Base-by-base conservation (phyloP, 306 rosid species). In the Hippophae tibetana region DNA sequence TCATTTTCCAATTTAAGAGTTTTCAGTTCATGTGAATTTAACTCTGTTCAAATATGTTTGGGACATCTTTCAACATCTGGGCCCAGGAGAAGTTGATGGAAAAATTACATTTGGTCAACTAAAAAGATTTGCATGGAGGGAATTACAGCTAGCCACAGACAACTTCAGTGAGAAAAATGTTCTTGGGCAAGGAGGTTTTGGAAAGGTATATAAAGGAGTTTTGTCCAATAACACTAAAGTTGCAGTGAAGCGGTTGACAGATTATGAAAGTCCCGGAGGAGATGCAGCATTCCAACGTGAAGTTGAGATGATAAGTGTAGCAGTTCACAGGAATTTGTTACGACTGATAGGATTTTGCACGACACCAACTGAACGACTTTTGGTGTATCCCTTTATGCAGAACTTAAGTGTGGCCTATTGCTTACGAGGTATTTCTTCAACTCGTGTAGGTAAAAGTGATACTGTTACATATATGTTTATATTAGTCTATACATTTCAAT, bases 261-360 rank as follows among this genome's bases (percentile, higher is more conserved):
- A 93, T 69, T 84, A 70, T 72, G 97, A 88, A 73, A 88, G 99
- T 66, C 99, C 99, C 0, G 99, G 95, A 58, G 97, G 99, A 23
- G 99, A 93, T 68, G 85, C 90, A 58, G 95, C 97, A 69, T 93
- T 93, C 78, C 95, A 82, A 74, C 89, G 97, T 42, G 99, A 93
- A 81, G 99, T 93, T 64, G 99, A 93, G 85, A 93, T 88, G 99
- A 93, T 93, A 61, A 93, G 99, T 57, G 95, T 93, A 61, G 99
- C 99, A 64, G 97, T 89, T 56, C 99, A 93, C 62, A 76, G 80
- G 68, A 93, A 93, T 67, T 78, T 93, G 56, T 74, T 93, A 79
- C 85, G 94, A 57, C 73, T 93, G 52, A 88, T 93, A 60, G 99
- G 99, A 51, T 84, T 86, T 64, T 93, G 99, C 68, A 88, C 99